Evolutionary conservation across 495 filamentous ascomycete species (phyloP).

Genomic region (Apodospora peruviana): DNA sequence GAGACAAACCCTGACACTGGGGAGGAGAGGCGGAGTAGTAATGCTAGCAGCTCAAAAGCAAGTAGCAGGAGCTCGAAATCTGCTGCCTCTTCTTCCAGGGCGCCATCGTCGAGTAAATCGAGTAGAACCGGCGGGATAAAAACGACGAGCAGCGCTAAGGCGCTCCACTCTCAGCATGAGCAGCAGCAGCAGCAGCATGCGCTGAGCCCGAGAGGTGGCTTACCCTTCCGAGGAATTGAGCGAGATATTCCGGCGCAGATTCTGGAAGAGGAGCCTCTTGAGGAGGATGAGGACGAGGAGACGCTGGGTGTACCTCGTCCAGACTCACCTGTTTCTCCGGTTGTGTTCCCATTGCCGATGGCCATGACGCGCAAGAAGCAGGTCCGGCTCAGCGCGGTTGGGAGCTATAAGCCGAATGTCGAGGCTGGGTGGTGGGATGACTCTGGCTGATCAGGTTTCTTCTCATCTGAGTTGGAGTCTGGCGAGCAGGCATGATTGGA

Average conservation of each 20-base stretch:
- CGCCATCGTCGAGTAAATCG: neutral
- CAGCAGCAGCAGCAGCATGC: neutral
- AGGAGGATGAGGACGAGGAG: conserved; percentile 14
- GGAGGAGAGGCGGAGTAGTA: no score
- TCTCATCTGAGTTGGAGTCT: neutral
- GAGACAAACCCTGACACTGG: no score
- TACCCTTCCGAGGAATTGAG: neutral
- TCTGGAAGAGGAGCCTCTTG: conserved; percentile 15
- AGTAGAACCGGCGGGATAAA: neutral
- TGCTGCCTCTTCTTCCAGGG: neutral
- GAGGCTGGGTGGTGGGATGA: conserved; percentile 41
- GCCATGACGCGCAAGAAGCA: conserved; percentile 38
- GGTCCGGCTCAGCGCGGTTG: conserved; percentile 42
- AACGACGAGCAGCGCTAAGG: neutral
- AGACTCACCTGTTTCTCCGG: conserved; percentile 32
- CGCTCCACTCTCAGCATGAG: neutral
- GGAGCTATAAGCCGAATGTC: conserved; percentile 22
- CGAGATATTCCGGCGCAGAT: neutral
- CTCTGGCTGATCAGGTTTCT: conserved; percentile 18
- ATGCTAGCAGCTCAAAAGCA: neutral
- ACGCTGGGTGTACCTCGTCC: conserved; percentile 21
- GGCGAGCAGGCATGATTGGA: no score
- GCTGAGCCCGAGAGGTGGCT: no score
- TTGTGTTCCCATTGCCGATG: conserved; percentile 21
- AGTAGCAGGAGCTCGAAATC: neutral